Evolutionary conservation across 176 grass and related monocot species (phyloP), one percentile per base, ranked within the genome.

Genomic region (Puya raimondii): DNA sequence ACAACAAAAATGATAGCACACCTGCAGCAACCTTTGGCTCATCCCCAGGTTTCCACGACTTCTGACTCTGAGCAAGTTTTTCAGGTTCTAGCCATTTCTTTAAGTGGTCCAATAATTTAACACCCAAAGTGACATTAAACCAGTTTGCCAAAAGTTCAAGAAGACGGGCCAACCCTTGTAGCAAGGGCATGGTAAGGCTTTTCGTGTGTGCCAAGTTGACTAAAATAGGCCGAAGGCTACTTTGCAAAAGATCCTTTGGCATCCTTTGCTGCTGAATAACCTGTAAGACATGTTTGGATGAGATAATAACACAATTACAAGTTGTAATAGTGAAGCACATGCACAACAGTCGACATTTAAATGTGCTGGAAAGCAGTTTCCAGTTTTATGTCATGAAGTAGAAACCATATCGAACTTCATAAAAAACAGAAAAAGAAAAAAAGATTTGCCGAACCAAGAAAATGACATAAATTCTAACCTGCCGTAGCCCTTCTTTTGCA

Each of bases 251-350:
- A 70, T 99, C 94, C 70, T 99, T 99, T 73, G 94, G 94, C 90
- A 99, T 88, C 79, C 90, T 91, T 80, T 99, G 94, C 71, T 99
- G 94, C 68, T 99, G 94, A 80, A 99, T 88, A 63, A 99, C 94
- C 94, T 99, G 76, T 18, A 68, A 69, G 73, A 73, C 57, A 50
- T 69, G 64, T 63, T 53, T 53, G 11, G 22, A 21, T 76, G 22
- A 80, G 23, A 68, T 50, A 64, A 68, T 69, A 17, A 9, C 1
- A 42, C 57, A 54, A 25, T 57, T 6, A 66, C 42, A 27, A 82
- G 10, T 23, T 8, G 8, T 17, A 16, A 61, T 61, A 61, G 16
- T 18, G n/a, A 9, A 61, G 56, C 15, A 61, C 21, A 61, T 61
- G 4, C 16, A 61, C 4, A 61, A 61, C 17, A 61, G 17, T 22